Evolutionary conservation across 2,329 filamentous ascomycete genomes (phyloP), one percentile per base, ranked within the genome.

Genomic region (Periconia sp.): DNA sequence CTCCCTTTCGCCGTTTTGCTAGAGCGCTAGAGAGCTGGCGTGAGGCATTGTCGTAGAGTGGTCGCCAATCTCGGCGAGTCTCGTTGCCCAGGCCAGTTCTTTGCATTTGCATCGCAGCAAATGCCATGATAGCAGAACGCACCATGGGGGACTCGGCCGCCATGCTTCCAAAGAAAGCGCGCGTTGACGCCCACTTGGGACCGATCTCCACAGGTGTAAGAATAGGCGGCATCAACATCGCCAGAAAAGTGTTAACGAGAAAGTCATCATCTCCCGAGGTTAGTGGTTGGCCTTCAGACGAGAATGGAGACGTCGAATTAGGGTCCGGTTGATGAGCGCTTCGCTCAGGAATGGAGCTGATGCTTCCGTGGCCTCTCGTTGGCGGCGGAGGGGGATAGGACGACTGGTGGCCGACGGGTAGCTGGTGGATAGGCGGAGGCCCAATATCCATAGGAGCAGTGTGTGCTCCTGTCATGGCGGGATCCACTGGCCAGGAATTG

Each of bases 151-250:
- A 80, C 7, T 71, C 63, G 13, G 65, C 65, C 3, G 77, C 72
- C 73, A 80, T 78, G 2, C 72, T 66, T 1, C 76, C 68, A 13
- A 81, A 71, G 21, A 75, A 67, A 32, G 77, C 73, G 4, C 78
- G 69, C 52, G 78, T 78, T 0, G 73, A 68, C 2, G 74, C 65
- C 78, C 78, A 81, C 37, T 74, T 77, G 50, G 75, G 76, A 40
- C 77, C 73, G 5, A 76, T 77, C 50, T 81, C 79, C 0, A 81
- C 74, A 34, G 80, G 75, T 13, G 75, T 74, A 4, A 81, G 69
- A 19, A 81, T 80, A 1, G 77, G 78, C 5, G 78, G 77, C n/a
- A 75, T 74, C 12, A 76, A 71, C 3, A 77, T 74, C 28, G 69
- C 70, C 13, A 73, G 61, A 43, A 80, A 80, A 40, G 77, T 78